Evolutionary conservation across 805 yeast genomes (phyloP), one percentile per base, ranked within the genome.

Genomic region (Spathaspora girioi): DNA sequence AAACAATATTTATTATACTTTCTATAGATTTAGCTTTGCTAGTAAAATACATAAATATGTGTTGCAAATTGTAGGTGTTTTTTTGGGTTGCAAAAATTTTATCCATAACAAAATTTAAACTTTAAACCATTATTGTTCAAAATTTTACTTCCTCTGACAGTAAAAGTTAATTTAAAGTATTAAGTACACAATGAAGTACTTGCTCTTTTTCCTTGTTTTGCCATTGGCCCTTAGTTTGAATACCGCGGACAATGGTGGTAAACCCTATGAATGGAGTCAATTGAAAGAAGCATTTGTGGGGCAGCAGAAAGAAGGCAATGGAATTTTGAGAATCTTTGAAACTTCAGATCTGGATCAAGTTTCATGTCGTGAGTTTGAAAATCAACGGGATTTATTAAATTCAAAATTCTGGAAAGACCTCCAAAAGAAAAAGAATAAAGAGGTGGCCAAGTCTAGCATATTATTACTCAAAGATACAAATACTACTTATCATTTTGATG

Each of bases 321-420:
- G 27, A 14, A 42, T 42, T 18, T 12, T 42, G 18, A 12, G 44
- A 18, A 23, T 18, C 7, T 42, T 42, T 23, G 29, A 19, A 19
- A 18, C 44, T 42, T 6, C 27, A 17, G 23, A 45, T 8, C 11
- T 12, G 5, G 47, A 45, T 10, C 40, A 45, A 45, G 29, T 31
- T 8, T 12, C 23, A 5, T 29, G 14, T 5, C 20, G 40, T 14
- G 23, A 29, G n/a, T 45, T 45, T 23, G 17, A 11, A 4, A 45
- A 29, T 9, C 23, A 45, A 29, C 20, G 31, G 5, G 27, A 45
- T 14, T 31, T 45, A 35, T 18, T 19, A 12, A 45, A 31, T 8
- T 45, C 47, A 12, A 17, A 19, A 35, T 45, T 45, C 23, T 45
- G 47, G 47, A 31, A 18, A 29, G 26, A 31, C 6, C 38, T 45